phyloP scores from a whole-genome alignment of 2,329 filamentous ascomycete genomes.

The Hypoxylon sp. region DNA sequence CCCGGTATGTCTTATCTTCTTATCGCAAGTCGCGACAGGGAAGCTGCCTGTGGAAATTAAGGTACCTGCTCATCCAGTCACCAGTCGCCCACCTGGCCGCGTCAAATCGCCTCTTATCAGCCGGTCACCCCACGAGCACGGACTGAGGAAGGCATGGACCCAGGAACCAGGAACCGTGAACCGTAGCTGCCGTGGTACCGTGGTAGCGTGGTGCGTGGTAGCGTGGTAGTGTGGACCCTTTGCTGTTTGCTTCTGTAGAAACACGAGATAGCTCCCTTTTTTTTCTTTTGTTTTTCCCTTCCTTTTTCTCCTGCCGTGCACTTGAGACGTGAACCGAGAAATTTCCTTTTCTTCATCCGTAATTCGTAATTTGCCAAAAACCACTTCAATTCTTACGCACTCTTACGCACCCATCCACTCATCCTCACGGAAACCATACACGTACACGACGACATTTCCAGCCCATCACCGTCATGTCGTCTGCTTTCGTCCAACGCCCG shows the following conservation, averaged over 20 bases:
- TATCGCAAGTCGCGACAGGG: no score
- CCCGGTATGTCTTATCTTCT: no score
- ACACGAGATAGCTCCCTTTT: slow-evolving; percentile 1
- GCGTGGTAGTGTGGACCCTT: background rate
- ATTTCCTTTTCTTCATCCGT: background rate
- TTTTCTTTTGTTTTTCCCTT: slow-evolving; percentile 1
- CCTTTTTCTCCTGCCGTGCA: background rate
- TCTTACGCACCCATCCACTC: background rate
- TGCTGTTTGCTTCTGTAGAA: slow-evolving; percentile 21
- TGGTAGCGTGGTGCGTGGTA: background rate
- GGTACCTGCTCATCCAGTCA: slow-evolving; percentile 1
- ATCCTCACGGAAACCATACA: background rate
- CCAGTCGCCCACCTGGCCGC: no score
- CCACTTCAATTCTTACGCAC: background rate
- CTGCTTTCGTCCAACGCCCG: slow-evolving; percentile 57
- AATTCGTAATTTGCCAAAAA: background rate
- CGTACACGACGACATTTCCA: background rate
- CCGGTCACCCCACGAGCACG: no score
- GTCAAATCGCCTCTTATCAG: no score
- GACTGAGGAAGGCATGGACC: no score
- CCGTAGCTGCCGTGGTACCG: slow-evolving; percentile 1
- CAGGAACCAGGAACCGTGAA: background rate
- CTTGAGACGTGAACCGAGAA: background rate
- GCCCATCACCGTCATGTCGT: slow-evolving; percentile 48
- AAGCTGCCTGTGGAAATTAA: background rate